Evolutionary conservation across 495 filamentous ascomycete genomes (phyloP).

Genomic region (Extremus antarcticus): DNA sequence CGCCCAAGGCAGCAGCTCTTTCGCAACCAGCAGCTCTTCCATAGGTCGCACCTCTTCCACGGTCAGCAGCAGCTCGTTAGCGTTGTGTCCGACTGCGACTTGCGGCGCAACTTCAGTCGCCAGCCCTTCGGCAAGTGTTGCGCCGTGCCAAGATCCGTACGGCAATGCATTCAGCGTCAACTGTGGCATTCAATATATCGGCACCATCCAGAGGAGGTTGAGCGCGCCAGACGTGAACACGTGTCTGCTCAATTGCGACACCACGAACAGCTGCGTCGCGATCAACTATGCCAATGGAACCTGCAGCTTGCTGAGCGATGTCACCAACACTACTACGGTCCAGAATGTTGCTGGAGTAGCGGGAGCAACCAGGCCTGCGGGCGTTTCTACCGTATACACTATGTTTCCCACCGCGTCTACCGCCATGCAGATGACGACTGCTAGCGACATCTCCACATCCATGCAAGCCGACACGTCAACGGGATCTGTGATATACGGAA

Average conservation of each 20-base stretch:
- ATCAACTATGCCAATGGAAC: conserved; percentile 4
- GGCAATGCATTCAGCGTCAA: conserved; percentile 5
- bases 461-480: neutral
- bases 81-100: neutral
- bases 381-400: neutral
- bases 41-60: too few species aligned
- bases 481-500: too few species aligned
- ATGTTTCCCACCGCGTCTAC: neutral
- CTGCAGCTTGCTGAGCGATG: conserved; percentile 2
- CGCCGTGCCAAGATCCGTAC: conserved; percentile 7
- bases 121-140: neutral
- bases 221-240: neutral
- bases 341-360: neutral
- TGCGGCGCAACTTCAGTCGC: too few species aligned
- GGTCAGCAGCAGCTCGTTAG: neutral
- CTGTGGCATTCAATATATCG: conserved; percentile 1
- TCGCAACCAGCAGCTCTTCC: neutral
- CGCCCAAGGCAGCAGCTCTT: too few species aligned
- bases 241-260: conserved; percentile 5
- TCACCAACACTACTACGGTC: conserved; percentile 1
- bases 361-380: neutral
- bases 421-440: too few species aligned
- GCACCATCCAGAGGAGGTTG: neutral
- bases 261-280: neutral
- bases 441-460: neutral